These are phyloP conservation scores for Mycena belliarum DNA, from an alignment of 768 basidiomycete genomes.

Conservation along the genomic window DNA sequence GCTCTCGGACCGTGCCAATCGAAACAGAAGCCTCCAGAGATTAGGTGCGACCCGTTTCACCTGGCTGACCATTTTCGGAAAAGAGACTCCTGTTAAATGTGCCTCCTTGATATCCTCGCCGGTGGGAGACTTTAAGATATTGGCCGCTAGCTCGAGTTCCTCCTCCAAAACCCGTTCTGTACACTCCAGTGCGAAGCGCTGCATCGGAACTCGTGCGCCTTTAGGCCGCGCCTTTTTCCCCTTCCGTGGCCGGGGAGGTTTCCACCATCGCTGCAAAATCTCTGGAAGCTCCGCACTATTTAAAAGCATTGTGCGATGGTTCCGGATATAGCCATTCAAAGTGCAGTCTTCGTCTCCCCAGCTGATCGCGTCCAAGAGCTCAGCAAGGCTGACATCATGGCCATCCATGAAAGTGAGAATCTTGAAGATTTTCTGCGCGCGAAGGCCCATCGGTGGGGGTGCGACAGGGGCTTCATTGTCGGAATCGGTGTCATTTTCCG, in stretches of 20 bases:
- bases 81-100: not conserved
- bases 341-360: constrained; percentile 6
- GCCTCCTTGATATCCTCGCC: constrained; percentile 5
- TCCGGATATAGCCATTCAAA: not conserved
- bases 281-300: not conserved
- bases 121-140: not conserved
- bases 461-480: not conserved
- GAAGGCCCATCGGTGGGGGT: not conserved
- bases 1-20: not conserved
- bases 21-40: not conserved
- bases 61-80: not conserved
- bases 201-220: not conserved
- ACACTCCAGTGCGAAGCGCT: not conserved
- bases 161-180: not conserved
- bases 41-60: not conserved
- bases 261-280: not conserved
- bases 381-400: not conserved
- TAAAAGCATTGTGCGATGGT: not conserved
- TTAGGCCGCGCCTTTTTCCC: not conserved
- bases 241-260: not conserved
- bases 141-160: not conserved
- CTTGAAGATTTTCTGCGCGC: not conserved
- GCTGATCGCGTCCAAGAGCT: constrained; percentile 1
- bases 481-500: not conserved
- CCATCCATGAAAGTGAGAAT: not conserved